Base-by-base conservation (phyloP, 306 rosid species). In the Trifolium fragiferum region DNA sequence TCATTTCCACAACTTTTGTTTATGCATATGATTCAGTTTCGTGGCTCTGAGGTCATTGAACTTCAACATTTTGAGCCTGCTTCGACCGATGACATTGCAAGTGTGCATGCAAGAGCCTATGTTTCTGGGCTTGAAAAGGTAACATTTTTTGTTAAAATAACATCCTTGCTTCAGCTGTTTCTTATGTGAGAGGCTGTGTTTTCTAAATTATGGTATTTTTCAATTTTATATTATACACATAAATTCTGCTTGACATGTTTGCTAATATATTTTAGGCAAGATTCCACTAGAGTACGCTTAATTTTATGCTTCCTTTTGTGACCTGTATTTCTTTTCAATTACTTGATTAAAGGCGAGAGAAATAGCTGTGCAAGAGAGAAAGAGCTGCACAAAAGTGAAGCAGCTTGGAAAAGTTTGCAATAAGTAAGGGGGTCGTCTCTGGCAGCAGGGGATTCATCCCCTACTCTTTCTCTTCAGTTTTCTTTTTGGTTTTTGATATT, bases 41-140 rank as follows among this genome's bases (percentile, higher is more conserved):
- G 89, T 58, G 89, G 97, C 81, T 80, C 90, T 2, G 88, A 88
- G 78, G 81, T 93, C 44, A 20, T 87, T 75, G 82, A 91, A 87
- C 92, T 93, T 76, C 80, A 82, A 65, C 57, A 79, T 78, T 88
- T 91, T 76, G 80, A 80, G 79, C 88, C 96, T 18, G 98, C 98
- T 62, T 84, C 89, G 6, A 69, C 89, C 7, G 94, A 93, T 75
- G 96, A 91, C 80, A 80, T 93, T 75, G 89, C 90, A 78, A 88
- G 92, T 49, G 94, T 93, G 85, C 98, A 93, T 79, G 75, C 96
- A 33, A 88, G 84, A 81, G 78, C 86, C 57, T 93, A 91, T 80
- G 84, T 93, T 19, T 65, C 80, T 69, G 93, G 96, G 81, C 97
- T 93, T 79, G 97, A 93, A 84, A 90, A 88, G 98, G 97, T 93